Percentiles rank a stretch among this genome's conserved stretches.
phyloP scores from a whole-genome alignment of 1,139 yeast species.

The Yamadazyma taylorii region DNA sequence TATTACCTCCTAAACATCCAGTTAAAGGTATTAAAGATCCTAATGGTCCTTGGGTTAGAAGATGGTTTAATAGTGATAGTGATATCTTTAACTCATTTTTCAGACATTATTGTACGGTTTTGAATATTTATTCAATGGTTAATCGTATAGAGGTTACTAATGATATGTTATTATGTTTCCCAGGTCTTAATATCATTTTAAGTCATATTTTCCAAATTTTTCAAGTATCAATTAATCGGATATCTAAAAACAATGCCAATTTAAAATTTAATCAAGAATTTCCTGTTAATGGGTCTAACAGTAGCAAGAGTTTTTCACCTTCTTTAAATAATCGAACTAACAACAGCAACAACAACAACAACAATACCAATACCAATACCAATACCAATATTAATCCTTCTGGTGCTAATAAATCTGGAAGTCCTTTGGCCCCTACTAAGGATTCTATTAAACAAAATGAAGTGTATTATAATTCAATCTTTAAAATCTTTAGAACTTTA shows the following conservation, averaged over 20 bases:
- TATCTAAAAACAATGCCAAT: conserved; percentile 22
- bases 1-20: conserved; percentile 54
- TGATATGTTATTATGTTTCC: conserved; percentile 20
- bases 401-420: too few relatives aligned
- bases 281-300: conserved; percentile 1
- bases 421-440: background rate
- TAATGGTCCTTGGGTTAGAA: conserved; percentile 66
- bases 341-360: too few relatives aligned
- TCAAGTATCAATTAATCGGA: conserved; percentile 34
- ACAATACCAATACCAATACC: too few relatives aligned
- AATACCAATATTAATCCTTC: too few relatives aligned
- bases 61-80: conserved; percentile 56
- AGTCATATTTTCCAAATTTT: conserved; percentile 40
- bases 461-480: conserved; percentile 36
- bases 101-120: conserved; percentile 55
- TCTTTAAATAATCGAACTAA: too few relatives aligned
- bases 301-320: background rate
- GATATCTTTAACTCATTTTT: conserved; percentile 70
- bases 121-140: conserved; percentile 8
- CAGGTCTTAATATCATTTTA: conserved; percentile 40
- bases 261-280: conserved; percentile 14
- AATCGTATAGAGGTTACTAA: conserved; percentile 3
- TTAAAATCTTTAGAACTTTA: conserved; percentile 44
- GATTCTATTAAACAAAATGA: conserved; percentile 23
- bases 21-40: conserved; percentile 59